phyloP scores from a whole-genome alignment of 306 rosid genomes.

The Boehmeria nivea region DNA sequence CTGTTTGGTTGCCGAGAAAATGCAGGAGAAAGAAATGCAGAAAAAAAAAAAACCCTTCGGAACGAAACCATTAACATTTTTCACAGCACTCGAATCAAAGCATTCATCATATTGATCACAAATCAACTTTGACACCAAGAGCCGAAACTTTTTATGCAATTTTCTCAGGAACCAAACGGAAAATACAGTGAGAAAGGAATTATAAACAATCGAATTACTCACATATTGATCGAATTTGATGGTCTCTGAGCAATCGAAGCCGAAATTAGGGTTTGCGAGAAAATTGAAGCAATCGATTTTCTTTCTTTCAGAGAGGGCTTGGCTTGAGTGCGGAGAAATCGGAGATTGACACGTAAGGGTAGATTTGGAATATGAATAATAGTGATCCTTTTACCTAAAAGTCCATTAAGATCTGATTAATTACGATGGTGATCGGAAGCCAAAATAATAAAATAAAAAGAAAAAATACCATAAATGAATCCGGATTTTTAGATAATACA shows the following conservation, averaged over 20 bases:
- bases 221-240: slow-evolving; percentile 22
- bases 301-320: neutral
- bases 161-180: slow-evolving; percentile 13
- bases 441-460: no score
- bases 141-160: neutral
- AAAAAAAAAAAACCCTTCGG: neutral
- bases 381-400: neutral
- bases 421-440: no score
- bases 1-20: slow-evolving; percentile 20
- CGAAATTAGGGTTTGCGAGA: slow-evolving; percentile 12
- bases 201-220: slow-evolving; percentile 3
- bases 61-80: neutral
- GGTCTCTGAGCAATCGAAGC: slow-evolving; percentile 2
- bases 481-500: no score
- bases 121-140: neutral
- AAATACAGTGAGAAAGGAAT: neutral
- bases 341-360: slow-evolving; percentile 5
- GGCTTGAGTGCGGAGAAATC: no score
- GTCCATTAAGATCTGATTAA: no score
- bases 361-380: neutral
- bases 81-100: neutral
- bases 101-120: neutral
- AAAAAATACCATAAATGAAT: no score
- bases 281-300: slow-evolving; percentile 1
- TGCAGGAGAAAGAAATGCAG: neutral